Conservation (phyloP, 129 eudicot genomes). For the Glebionis coronaria region DNA sequence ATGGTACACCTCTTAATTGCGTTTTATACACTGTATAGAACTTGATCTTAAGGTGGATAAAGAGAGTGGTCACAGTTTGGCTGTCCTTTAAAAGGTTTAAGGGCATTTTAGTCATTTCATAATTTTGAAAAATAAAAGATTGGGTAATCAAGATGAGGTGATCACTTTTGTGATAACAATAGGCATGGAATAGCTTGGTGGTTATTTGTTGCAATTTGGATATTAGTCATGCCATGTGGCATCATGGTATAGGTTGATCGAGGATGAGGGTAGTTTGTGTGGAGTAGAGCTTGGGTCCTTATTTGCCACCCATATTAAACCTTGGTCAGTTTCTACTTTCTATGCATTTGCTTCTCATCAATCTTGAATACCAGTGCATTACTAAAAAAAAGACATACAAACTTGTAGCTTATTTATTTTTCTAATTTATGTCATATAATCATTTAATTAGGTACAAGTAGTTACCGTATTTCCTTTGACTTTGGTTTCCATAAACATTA, state of each 20-base stretch:
- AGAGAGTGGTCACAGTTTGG: slow-evolving; percentile 21
- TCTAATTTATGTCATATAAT: slow-evolving; percentile 10
- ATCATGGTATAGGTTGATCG: slow-evolving; percentile 41
- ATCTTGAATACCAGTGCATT: slow-evolving; percentile 20
- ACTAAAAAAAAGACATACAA: neutral
- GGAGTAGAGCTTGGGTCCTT: slow-evolving; percentile 40
- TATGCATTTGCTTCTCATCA: slow-evolving; percentile 19
- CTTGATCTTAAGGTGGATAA: slow-evolving; percentile 24
- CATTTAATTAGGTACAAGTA: slow-evolving; percentile 10
- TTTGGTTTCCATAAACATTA: neutral
- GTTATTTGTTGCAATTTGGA: slow-evolving; percentile 58
- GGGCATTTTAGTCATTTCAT: slow-evolving; percentile 27
- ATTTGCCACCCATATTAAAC: slow-evolving; percentile 29
- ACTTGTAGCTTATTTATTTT: neutral
- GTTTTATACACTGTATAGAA: slow-evolving; percentile 9
- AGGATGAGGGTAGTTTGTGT: slow-evolving; percentile 57
- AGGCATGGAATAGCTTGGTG: slow-evolving; percentile 68
- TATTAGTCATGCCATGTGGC: slow-evolving; percentile 70
- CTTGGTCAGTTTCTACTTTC: slow-evolving; percentile 11
- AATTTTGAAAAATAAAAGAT: slow-evolving; percentile 22
- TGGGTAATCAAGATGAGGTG: slow-evolving; percentile 54
- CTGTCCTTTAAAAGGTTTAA: neutral
- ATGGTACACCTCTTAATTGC: slow-evolving; percentile 18
- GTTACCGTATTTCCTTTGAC: neutral
- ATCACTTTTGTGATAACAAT: slow-evolving; percentile 41